A percentile compares a stretch with the other conserved stretches of the same genome.
These are phyloP conservation scores for Penicillium lagena DNA, from an alignment of 495 filamentous ascomycete genomes.

Conservation along the genomic window DNA sequence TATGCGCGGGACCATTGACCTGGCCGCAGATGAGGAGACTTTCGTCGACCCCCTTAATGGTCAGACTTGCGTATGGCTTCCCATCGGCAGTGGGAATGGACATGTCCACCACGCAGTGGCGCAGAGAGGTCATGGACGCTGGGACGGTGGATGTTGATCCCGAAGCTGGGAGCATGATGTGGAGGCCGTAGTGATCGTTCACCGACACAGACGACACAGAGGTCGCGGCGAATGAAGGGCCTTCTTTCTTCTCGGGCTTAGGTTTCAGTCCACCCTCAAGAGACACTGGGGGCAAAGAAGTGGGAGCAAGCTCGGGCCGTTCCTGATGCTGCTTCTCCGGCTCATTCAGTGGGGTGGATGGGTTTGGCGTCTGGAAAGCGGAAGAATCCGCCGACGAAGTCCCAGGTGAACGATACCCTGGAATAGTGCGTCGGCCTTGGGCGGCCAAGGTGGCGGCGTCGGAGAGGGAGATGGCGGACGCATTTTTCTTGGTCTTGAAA, in stretches of 20 bases:
- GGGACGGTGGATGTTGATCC: constrained; percentile 61
- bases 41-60: constrained; percentile 59
- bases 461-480: constrained; percentile 48
- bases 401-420: constrained; percentile 36
- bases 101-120: constrained; percentile 73
- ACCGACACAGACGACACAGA: constrained; percentile 54
- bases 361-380: constrained; percentile 44
- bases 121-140: constrained; percentile 65
- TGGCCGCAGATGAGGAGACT: constrained; percentile 71
- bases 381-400: constrained; percentile 45
- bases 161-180: constrained; percentile 63
- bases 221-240: constrained; percentile 18
- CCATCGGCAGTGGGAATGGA: constrained; percentile 55
- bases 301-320: constrained; percentile 31
- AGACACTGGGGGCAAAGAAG: constrained; percentile 22
- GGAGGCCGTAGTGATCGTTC: constrained; percentile 52
- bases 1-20: constrained; percentile 71
- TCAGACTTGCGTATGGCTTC: constrained; percentile 66
- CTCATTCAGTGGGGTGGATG: constrained; percentile 44
- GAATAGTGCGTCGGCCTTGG: constrained; percentile 34
- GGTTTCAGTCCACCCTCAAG: constrained; percentile 10
- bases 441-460: constrained; percentile 49
- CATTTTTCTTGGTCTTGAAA: constrained; percentile 62
- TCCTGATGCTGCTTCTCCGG: constrained; percentile 30
- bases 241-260: constrained; percentile 9